Conservation (phyloP, 2,329 filamentous ascomycete species). For the Raffaelea deltoideospora region DNA sequence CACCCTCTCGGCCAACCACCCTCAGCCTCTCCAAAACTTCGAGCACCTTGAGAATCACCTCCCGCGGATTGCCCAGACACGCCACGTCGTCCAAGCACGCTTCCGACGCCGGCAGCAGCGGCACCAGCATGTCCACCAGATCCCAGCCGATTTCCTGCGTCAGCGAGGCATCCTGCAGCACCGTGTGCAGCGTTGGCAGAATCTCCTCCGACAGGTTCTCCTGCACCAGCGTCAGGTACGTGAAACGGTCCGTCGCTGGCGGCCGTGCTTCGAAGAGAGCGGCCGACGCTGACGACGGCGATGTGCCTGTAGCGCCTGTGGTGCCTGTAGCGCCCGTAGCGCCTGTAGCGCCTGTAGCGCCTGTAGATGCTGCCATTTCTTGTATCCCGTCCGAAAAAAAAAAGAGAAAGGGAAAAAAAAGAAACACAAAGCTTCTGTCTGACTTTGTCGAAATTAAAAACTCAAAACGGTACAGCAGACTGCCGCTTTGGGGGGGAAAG, state of each 20-base stretch:
- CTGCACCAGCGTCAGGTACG: conserved; percentile 65
- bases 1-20: conserved; percentile 20
- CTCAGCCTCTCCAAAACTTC: conserved; percentile 51
- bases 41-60: conserved; percentile 68
- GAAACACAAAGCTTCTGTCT: no score
- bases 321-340: no score
- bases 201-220: conserved; percentile 53
- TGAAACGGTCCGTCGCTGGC: conserved; percentile 49
- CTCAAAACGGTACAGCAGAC: no score
- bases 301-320: no score
- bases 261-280: conserved; percentile 33
- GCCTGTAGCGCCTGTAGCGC: no score
- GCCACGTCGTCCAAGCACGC: conserved; percentile 60
- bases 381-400: no score
- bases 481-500: no score
- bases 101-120: conserved; percentile 52
- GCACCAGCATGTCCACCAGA: conserved; percentile 58
- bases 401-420: no score
- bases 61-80: conserved; percentile 62
- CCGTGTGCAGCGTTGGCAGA: conserved; percentile 51
- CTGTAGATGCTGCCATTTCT: no score
- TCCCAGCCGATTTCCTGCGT: conserved; percentile 76
- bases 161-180: conserved; percentile 43
- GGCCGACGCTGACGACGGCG: conserved; percentile 25
- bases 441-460: no score